Conservation (phyloP, 805 yeast species). For the Dipodascopsis uninucleata region DNA sequence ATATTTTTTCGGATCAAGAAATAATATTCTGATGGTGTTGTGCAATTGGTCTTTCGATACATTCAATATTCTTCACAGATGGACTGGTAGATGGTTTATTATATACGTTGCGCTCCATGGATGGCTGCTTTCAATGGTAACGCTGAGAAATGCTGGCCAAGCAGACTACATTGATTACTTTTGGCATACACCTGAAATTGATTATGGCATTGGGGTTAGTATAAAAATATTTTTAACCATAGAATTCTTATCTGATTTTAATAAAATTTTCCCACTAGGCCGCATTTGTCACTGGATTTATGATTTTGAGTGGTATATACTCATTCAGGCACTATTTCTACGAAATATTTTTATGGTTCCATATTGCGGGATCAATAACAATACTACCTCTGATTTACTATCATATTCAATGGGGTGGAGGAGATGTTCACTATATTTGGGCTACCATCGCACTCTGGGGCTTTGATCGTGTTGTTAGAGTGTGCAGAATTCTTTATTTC, state of each 20-base stretch:
- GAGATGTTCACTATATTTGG: slow-evolving; percentile 44
- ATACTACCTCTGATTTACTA: slow-evolving; percentile 56
- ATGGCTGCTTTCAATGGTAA: slow-evolving; percentile 7
- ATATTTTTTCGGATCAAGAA: slow-evolving; percentile 66
- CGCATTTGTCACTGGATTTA: slow-evolving; percentile 1
- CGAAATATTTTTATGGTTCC: slow-evolving; percentile 58
- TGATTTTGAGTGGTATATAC: slow-evolving; percentile 6
- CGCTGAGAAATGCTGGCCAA: slow-evolving; percentile 1
- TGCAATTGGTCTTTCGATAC: slow-evolving; percentile 65
- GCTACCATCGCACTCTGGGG: slow-evolving; percentile 64
- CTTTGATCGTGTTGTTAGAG: slow-evolving; percentile 57
- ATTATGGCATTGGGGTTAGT: too few relatives aligned
- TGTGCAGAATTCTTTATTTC: slow-evolving; percentile 45
- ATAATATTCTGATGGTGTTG: slow-evolving; percentile 59
- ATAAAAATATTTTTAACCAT: too few relatives aligned
- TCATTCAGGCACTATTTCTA: slow-evolving; percentile 38
- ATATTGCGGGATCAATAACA: slow-evolving; percentile 51
- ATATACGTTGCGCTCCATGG: slow-evolving; percentile 16
- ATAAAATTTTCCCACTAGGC: too few relatives aligned
- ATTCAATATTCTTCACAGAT: slow-evolving; percentile 61
- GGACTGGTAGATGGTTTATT: slow-evolving; percentile 38
- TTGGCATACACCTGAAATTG: slow-evolving; percentile 6
- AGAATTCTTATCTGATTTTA: neutral
- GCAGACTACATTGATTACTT: neutral
- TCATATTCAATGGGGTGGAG: slow-evolving; percentile 55